phyloP scores from a whole-genome alignment of 2,329 filamentous ascomycete genomes.

The Cyphellophora europaea region DNA sequence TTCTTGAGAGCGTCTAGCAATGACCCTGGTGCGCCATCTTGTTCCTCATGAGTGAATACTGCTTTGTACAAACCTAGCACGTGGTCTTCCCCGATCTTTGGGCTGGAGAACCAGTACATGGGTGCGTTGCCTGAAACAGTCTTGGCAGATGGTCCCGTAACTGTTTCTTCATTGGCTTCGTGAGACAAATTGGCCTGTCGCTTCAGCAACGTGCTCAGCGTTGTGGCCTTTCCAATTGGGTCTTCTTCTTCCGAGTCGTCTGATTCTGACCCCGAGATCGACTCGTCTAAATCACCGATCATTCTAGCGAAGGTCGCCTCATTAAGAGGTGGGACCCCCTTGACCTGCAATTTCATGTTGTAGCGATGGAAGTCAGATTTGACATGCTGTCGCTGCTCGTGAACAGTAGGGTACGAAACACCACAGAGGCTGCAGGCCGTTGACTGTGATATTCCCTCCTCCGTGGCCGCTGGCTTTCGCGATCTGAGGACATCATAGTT shows the following conservation, averaged over 20 bases:
- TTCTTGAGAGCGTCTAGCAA: constrained; percentile 60
- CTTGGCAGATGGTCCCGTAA: constrained; percentile 37
- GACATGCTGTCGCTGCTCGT: constrained; percentile 77
- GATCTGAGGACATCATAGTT: constrained; percentile 12
- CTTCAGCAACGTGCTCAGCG: constrained; percentile 67
- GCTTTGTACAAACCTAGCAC: constrained; percentile 81
- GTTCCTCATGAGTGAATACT: constrained; percentile 65
- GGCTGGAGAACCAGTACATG: constrained; percentile 75
- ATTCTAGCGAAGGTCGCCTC: constrained; percentile 82
- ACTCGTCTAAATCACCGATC: constrained; percentile 80
- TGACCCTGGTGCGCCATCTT: constrained; percentile 49
- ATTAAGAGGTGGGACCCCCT: constrained; percentile 60
- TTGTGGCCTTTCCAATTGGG: constrained; percentile 45
- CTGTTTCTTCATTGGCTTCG: constrained; percentile 32
- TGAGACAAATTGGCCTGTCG: constrained; percentile 68
- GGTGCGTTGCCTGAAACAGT: constrained; percentile 58
- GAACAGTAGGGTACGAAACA: constrained; percentile 59
- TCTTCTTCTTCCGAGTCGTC: constrained; percentile 58
- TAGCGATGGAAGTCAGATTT: constrained; percentile 89
- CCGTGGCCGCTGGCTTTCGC: constrained; percentile 4
- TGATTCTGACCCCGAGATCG: constrained; percentile 68
- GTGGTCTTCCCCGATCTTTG: constrained; percentile 63
- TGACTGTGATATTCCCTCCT: constrained; percentile 39
- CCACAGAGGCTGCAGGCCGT: constrained; percentile 76
- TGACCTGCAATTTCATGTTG: constrained; percentile 85